Percentiles rank a stretch among this genome's conserved stretches.
Evolutionary conservation across 768 basidiomycete species (phyloP).

Genomic region (Russula ochroleuca): DNA sequence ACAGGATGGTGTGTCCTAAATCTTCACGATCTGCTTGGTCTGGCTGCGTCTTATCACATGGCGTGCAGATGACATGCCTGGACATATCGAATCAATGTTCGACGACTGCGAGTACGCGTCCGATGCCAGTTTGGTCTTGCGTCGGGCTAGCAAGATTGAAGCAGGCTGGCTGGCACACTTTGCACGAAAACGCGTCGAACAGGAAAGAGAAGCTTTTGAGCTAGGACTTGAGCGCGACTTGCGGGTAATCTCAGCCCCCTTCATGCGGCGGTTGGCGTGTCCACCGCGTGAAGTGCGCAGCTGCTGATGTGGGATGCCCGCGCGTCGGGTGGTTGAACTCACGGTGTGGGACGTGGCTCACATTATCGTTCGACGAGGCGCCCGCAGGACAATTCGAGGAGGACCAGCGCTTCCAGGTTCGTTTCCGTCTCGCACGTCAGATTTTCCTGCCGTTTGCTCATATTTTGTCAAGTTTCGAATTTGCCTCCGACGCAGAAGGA

Average conservation of each 20-base stretch:
- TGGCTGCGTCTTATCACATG: background rate
- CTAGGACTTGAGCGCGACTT: constrained; percentile 72
- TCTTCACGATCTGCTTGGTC: background rate
- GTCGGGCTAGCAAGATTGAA: constrained; percentile 33
- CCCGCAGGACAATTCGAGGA: constrained; percentile 16
- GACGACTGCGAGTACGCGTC: constrained; percentile 18
- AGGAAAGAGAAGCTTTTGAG: constrained; percentile 46
- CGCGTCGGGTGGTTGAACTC: constrained; percentile 22
- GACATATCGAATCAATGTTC: constrained; percentile 35
- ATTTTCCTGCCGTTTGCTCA: too few species aligned
- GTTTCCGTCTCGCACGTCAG: background rate
- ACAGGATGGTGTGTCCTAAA: constrained; percentile 26
- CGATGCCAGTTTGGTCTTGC: constrained; percentile 17
- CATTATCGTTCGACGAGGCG: constrained; percentile 19
- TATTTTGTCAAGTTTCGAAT: constrained; percentile 52
- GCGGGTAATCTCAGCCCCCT: constrained; percentile 43
- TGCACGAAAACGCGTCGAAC: constrained; percentile 45
- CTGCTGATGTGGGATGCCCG: constrained; percentile 26
- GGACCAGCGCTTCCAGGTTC: constrained; percentile 25
- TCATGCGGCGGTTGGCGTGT: constrained; percentile 10
- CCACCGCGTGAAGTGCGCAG: constrained; percentile 29
- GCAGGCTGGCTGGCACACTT: constrained; percentile 62
- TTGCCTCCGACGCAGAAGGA: constrained; percentile 64
- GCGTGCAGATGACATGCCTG: constrained; percentile 30
- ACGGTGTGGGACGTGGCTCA: constrained; percentile 26